These are phyloP conservation scores for Paraphoma sp. DNA, from an alignment of 2,329 filamentous ascomycete species.

Conservation along the genomic window DNA sequence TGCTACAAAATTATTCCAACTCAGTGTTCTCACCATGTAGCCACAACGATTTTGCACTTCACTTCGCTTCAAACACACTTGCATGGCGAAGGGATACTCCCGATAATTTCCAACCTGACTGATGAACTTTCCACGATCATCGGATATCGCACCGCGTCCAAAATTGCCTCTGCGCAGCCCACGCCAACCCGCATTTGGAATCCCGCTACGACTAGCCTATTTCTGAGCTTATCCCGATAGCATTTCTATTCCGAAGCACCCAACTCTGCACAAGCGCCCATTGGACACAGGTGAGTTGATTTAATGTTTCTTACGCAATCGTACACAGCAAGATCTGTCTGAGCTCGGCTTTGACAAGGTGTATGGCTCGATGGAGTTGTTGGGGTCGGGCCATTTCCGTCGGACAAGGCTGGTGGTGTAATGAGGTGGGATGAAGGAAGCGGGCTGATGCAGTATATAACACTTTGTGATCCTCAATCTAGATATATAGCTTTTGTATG, in stretches of 20 bases:
- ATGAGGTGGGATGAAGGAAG: background rate
- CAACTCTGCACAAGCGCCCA: background rate
- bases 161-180: background rate
- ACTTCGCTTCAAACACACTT: too few species aligned
- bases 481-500: too few species aligned
- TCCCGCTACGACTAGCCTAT: background rate
- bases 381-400: background rate
- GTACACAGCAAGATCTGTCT: too few species aligned
- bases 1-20: too few species aligned
- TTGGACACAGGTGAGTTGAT: background rate
- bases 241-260: background rate
- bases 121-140: background rate
- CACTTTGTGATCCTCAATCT: too few species aligned
- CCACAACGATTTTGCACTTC: too few species aligned
- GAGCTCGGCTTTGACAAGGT: too few species aligned
- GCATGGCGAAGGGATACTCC: background rate
- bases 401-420: background rate
- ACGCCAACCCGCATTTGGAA: conserved; percentile 18
- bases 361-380: background rate
- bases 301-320: too few species aligned
- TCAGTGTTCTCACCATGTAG: too few species aligned
- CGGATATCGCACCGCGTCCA: background rate
- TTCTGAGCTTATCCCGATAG: background rate
- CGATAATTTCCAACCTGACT: background rate
- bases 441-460: background rate